phyloP scores from a whole-genome alignment of 1,284 basidiomycete species.

The Rhodotorula sp. region DNA sequence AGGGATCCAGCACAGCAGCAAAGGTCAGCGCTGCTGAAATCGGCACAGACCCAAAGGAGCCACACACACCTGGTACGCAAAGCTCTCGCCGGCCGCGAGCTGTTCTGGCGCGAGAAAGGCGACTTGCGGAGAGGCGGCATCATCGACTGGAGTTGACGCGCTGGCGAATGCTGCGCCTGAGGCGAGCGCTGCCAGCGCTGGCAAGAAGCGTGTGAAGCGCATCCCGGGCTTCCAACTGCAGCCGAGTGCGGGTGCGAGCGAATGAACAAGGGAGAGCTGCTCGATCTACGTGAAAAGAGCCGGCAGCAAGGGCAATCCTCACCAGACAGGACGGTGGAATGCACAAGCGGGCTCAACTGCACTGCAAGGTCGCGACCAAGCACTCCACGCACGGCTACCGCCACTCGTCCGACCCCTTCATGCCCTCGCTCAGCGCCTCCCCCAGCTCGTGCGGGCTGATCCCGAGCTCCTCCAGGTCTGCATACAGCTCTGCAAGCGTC shows the following conservation, averaged over 20 bases:
- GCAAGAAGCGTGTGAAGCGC: constrained; percentile 6
- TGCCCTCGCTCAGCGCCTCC: constrained; percentile 20
- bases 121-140: constrained; percentile 4
- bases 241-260: background rate
- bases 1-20: no score
- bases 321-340: no score
- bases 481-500: constrained; percentile 29
- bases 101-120: constrained; percentile 21
- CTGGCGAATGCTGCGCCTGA: background rate
- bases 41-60: no score
- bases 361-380: background rate
- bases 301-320: background rate
- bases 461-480: constrained; percentile 30
- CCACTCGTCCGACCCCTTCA: constrained; percentile 8
- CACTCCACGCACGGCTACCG: background rate
- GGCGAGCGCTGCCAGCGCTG: constrained; percentile 3
- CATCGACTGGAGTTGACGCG: background rate
- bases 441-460: constrained; percentile 26
- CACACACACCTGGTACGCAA: constrained; percentile 20
- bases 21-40: background rate
- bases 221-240: background rate
- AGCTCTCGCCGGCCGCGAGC: constrained; percentile 11
- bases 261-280: background rate
- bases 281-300: background rate
- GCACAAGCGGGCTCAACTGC: no score